A percentile compares a stretch with the other conserved stretches of the same genome.
These are phyloP conservation scores for Spathaspora sp. DNA, from an alignment of 805 yeast species.

Conservation along the genomic window DNA sequence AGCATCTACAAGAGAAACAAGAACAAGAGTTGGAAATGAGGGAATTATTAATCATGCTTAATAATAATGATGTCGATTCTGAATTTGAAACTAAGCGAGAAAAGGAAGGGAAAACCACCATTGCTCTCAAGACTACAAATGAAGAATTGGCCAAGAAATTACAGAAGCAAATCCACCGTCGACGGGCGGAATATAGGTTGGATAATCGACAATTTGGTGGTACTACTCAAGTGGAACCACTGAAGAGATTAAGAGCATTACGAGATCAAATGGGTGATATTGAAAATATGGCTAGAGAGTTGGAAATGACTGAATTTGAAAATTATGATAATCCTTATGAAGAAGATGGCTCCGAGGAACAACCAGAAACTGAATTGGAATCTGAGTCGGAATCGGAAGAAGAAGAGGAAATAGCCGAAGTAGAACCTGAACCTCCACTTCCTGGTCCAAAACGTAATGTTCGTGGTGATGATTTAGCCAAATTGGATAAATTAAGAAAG, in stretches of 20 bases:
- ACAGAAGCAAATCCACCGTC: slow-evolving; percentile 43
- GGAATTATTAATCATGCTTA: slow-evolving; percentile 62
- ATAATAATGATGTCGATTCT: slow-evolving; percentile 34
- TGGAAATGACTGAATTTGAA: slow-evolving; percentile 82
- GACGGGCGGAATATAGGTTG: slow-evolving; percentile 43
- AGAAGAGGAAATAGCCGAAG: slow-evolving; percentile 14
- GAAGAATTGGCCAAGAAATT: slow-evolving; percentile 37
- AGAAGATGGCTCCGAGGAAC: slow-evolving; percentile 10
- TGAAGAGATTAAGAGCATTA: slow-evolving; percentile 66
- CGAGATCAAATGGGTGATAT: slow-evolving; percentile 82
- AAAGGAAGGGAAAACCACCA: slow-evolving; percentile 28
- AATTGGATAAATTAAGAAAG: slow-evolving; percentile 51
- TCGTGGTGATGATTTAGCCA: slow-evolving; percentile 50
- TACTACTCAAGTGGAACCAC: slow-evolving; percentile 61
- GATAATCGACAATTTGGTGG: slow-evolving; percentile 50
- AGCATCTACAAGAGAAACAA: slow-evolving; percentile 62
- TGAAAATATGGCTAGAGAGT: slow-evolving; percentile 78
- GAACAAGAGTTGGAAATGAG: slow-evolving; percentile 75
- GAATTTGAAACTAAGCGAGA: slow-evolving; percentile 30
- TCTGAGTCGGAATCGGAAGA: slow-evolving; percentile 13
- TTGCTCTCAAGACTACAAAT: slow-evolving; percentile 30
- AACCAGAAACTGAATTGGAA: slow-evolving; percentile 15
- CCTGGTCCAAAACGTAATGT: slow-evolving; percentile 37
- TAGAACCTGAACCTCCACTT: slow-evolving; percentile 9
- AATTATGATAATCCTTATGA: slow-evolving; percentile 15